Evolutionary conservation across 1,139 yeast species (phyloP), one percentile per base, ranked within the genome.

Genomic region (Scheffersomyces cryptocercus): DNA sequence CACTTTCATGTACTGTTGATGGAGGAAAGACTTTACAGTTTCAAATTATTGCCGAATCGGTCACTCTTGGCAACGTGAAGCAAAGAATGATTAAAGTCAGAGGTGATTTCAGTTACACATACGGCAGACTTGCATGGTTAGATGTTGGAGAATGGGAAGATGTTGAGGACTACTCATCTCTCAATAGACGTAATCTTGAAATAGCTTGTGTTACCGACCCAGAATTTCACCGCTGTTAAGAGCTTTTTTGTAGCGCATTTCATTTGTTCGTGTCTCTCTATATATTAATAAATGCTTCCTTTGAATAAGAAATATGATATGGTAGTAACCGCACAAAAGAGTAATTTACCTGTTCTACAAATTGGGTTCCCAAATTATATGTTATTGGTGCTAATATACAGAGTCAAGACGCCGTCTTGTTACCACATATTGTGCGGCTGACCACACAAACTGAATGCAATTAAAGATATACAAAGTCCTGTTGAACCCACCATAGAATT

Each of bases 181-280:
- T 60, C 12, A 50, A 54, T 32, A 46, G 45, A 13, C 44, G 41
- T 26, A 53, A 52, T 8, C 39, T 62, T 4, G 55, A 61, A 38
- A 47, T 55, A 5, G 68, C 66, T 3, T 65, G 70, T 50, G 57
- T 65, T 2, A 64, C 69, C 2, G 58, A 58, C 40, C 56, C 55
- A 3, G 39, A 45, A 15, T 38, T 5, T 11, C 24, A 14, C 4
- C 15, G 11, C 4, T 31, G 35, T 13, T 31, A 16, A 31, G 6
- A 31, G 15, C 3, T 12, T 7, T 14, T 29, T 12, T 9, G 9
- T 29, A 9, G 12, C 14, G 14, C 14, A 29, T 10, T 29, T 4
- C 7, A 14, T 12, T 31, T 13, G 14, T 31, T 31, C 16, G 15
- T 15, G 3, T 2, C n/a, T 31, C 10, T 31, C 15, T 16, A 13